phyloP scores from a whole-genome alignment of 768 basidiomycete species.

The Mycena capillaripes region DNA sequence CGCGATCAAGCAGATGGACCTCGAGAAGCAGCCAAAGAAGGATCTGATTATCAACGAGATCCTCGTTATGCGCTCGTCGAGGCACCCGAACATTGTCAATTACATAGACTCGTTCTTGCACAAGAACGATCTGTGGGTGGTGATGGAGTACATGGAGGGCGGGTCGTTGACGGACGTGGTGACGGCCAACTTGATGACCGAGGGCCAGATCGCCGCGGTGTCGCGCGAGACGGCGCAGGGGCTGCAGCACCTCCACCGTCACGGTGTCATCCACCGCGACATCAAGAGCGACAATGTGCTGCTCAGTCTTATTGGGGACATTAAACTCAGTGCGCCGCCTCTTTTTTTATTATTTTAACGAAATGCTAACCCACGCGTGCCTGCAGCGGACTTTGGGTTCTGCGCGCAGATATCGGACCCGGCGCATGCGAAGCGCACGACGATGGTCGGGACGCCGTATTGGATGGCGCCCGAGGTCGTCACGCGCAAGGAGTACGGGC shows the following conservation, averaged over 20 bases:
- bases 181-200: slow-evolving; percentile 96
- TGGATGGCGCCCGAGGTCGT: slow-evolving; percentile 99
- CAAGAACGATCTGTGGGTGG: slow-evolving; percentile 99
- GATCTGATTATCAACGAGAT: slow-evolving; percentile 99
- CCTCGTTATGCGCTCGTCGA: slow-evolving; percentile 96
- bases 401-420: slow-evolving; percentile 95
- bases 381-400: slow-evolving; percentile 96
- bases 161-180: slow-evolving; percentile 96
- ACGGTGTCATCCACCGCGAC: slow-evolving; percentile 98
- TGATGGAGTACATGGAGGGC: slow-evolving; percentile 99
- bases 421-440: slow-evolving; percentile 92
- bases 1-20: slow-evolving; percentile 99
- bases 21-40: slow-evolving; percentile 99
- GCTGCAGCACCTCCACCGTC: slow-evolving; percentile 92
- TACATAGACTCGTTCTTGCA: slow-evolving; percentile 98
- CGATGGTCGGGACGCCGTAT: slow-evolving; percentile 98
- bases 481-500: slow-evolving; percentile 96
- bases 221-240: slow-evolving; percentile 94
- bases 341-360: neutral
- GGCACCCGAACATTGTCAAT: slow-evolving; percentile 99
- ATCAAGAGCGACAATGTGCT: slow-evolving; percentile 99
- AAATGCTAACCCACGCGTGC: neutral
- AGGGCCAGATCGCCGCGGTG: slow-evolving; percentile 98
- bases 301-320: slow-evolving; percentile 92
- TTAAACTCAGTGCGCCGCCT: slow-evolving; percentile 90